Conservation (phyloP, 495 filamentous ascomycete species). For the Tuber aestivum region DNA sequence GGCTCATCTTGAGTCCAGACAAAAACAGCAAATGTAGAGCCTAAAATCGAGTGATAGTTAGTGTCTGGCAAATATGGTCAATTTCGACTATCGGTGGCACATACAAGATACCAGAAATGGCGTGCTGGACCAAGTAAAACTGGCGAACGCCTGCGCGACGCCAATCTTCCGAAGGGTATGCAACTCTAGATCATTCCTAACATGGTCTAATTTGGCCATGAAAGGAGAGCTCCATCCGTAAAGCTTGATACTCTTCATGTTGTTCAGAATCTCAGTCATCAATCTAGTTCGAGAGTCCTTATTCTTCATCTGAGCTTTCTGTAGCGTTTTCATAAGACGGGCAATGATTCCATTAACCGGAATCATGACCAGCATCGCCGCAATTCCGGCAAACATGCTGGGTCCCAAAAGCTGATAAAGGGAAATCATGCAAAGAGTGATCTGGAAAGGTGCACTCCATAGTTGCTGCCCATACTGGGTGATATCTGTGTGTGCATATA, state of each 20-base stretch:
- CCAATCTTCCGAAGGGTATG: constrained; percentile 95
- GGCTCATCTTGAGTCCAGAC: constrained; percentile 74
- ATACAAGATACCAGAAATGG: constrained; percentile 92
- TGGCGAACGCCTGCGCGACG: constrained; percentile 84
- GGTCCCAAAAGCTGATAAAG: constrained; percentile 88
- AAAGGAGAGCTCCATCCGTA: constrained; percentile 97
- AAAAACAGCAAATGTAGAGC: constrained; percentile 88
- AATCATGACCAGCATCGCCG: constrained; percentile 94
- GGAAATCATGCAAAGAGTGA: constrained; percentile 86
- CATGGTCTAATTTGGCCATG: constrained; percentile 91
- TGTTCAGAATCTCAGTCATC: constrained; percentile 97
- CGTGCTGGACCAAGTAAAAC: constrained; percentile 99
- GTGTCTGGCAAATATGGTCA: not conserved
- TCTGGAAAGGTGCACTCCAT: constrained; percentile 96
- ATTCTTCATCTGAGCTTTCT: constrained; percentile 98
- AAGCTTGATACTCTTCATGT: constrained; percentile 98
- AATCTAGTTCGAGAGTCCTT: constrained; percentile 89
- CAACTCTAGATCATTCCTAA: constrained; percentile 90
- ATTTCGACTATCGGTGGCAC: constrained; percentile 6
- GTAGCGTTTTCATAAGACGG: constrained; percentile 83
- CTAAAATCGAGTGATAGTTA: constrained; percentile 20
- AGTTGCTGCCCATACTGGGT: constrained; percentile 92
- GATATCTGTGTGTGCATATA: constrained; percentile 56
- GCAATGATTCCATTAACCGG: constrained; percentile 93
- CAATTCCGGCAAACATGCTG: constrained; percentile 96